Evolutionary conservation across 1,284 basidiomycete species (phyloP).

Genomic region (Bjerkandera adusta): DNA sequence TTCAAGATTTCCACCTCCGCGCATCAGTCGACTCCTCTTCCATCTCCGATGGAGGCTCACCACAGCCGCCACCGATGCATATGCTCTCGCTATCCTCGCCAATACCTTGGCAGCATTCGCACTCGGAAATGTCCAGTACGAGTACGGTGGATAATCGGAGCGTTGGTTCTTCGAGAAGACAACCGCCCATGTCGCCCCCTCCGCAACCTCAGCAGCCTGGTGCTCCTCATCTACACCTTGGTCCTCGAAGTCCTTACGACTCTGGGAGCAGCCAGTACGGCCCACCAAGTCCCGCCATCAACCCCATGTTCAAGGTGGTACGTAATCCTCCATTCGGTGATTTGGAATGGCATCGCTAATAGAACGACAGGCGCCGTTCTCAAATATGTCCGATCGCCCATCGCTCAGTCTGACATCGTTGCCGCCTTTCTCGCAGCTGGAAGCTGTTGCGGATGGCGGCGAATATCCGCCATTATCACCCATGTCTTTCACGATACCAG

Average conservation of each 20-base stretch:
- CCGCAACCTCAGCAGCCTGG: constrained; percentile 51
- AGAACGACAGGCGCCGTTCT: constrained; percentile 42
- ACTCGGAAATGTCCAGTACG: constrained; percentile 21
- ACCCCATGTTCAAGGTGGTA: constrained; percentile 91
- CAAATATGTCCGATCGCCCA: constrained; percentile 26
- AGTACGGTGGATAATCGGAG: constrained; percentile 27
- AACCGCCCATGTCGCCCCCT: constrained; percentile 30
- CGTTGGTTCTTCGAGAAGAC: constrained; percentile 23
- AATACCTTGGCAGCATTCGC: constrained; percentile 34
- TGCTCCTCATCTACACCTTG: constrained; percentile 37
- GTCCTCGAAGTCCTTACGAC: constrained; percentile 29
- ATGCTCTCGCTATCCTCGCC: constrained; percentile 67
- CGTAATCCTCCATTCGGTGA: constrained; percentile 33
- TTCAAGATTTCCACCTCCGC: constrained; percentile 72
- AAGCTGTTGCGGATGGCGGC: constrained; percentile 76
- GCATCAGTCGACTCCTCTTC: constrained; percentile 68
- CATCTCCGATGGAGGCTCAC: constrained; percentile 60
- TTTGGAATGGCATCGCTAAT: constrained; percentile 9
- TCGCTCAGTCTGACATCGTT: constrained; percentile 48
- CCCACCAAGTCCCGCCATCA: constrained; percentile 63
- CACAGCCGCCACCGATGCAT: constrained; percentile 62
- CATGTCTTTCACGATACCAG: constrained; percentile 64
- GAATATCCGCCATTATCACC: constrained; percentile 66
- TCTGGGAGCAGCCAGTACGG: constrained; percentile 22
- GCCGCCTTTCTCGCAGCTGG: constrained; percentile 75